These are phyloP conservation scores for Hypoxylon sp. DNA, from an alignment of 2,329 filamentous ascomycete genomes.

Conservation along the genomic window DNA sequence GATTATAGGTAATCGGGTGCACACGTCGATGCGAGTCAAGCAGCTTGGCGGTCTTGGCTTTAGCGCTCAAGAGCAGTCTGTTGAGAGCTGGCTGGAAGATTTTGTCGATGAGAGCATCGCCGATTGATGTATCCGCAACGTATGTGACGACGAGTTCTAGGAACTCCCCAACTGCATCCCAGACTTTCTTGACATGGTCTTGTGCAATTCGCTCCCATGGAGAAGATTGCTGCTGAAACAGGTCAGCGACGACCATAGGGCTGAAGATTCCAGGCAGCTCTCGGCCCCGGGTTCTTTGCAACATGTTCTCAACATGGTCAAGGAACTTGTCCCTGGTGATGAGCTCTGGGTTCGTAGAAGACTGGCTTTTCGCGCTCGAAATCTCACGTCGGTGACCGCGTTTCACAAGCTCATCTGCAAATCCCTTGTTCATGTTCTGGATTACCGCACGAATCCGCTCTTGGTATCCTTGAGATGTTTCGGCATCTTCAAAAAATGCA, in stretches of 20 bases:
- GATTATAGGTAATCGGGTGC: constrained; percentile 69
- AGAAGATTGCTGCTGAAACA: constrained; percentile 72
- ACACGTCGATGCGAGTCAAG: constrained; percentile 61
- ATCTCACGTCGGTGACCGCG: constrained; percentile 59
- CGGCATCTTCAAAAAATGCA: constrained; percentile 63
- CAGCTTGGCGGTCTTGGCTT: constrained; percentile 61
- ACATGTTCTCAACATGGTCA: constrained; percentile 56
- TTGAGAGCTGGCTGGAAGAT: constrained; percentile 61
- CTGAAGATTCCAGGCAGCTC: constrained; percentile 75
- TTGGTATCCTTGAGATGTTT: constrained; percentile 53
- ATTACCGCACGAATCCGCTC: constrained; percentile 68
- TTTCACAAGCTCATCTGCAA: constrained; percentile 60
- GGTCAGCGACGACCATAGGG: constrained; percentile 68
- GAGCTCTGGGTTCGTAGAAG: neutral
- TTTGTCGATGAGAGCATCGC: constrained; percentile 55
- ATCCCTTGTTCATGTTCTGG: constrained; percentile 64
- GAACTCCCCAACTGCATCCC: constrained; percentile 62
- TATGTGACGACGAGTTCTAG: constrained; percentile 63
- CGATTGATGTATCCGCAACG: constrained; percentile 59
- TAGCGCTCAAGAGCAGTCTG: constrained; percentile 54
- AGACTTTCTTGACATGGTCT: constrained; percentile 63
- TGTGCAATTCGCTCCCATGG: constrained; percentile 67
- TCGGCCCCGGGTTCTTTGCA: constrained; percentile 62
- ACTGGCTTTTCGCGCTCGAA: constrained; percentile 19
- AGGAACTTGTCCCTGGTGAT: constrained; percentile 58